Evolutionary conservation across 164 flowering plant species (phyloP).

Genomic region (Malania oleifera): DNA sequence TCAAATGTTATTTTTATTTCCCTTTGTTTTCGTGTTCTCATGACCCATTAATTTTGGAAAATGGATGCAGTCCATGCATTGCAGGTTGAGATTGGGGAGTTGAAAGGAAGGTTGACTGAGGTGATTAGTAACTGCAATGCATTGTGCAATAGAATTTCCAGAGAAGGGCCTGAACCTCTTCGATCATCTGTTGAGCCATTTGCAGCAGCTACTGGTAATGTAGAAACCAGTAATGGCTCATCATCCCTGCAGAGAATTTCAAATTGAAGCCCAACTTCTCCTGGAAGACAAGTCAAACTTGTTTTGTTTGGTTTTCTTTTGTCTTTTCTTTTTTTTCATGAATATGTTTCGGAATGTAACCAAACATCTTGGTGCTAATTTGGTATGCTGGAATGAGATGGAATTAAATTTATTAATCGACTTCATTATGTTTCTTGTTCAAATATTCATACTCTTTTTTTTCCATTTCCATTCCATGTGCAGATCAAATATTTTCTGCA

Average conservation of each 20-base stretch:
- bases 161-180: conserved; percentile 81
- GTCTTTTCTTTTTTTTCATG: background rate
- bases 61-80: conserved; percentile 64
- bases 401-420: no score
- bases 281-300: conserved; percentile 17
- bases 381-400: no score
- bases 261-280: conserved; percentile 11
- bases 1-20: no score
- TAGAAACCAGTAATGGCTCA: conserved; percentile 19
- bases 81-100: conserved; percentile 93
- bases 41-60: background rate
- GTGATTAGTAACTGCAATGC: conserved; percentile 88
- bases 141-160: conserved; percentile 76
- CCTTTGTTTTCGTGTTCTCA: conserved; percentile 2
- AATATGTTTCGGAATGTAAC: background rate
- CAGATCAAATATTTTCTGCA: no score
- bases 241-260: conserved; percentile 17
- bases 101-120: conserved; percentile 90
- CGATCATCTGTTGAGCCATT: conserved; percentile 67
- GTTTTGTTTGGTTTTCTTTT: no score
- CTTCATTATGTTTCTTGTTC: no score
- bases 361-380: no score
- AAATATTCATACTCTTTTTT: no score
- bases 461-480: no score
- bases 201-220: conserved; percentile 24